These are phyloP conservation scores for Fusarium staphyleae DNA, from an alignment of 2,329 filamentous ascomycete genomes.

Conservation along the genomic window DNA sequence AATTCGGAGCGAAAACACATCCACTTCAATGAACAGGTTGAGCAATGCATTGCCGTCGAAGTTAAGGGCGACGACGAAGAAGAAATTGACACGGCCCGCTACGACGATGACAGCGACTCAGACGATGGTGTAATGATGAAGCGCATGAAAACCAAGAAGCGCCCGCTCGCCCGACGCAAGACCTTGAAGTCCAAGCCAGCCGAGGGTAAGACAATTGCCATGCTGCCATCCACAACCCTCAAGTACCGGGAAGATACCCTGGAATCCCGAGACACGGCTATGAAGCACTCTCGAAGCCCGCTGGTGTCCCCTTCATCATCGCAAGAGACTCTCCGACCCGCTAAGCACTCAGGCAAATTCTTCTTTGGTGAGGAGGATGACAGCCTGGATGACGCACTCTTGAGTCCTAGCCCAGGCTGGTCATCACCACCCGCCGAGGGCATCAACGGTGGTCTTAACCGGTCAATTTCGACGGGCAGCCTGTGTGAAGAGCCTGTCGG, in stretches of 20 bases:
- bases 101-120: constrained; percentile 69
- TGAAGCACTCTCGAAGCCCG: constrained; percentile 66
- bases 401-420: constrained; percentile 45
- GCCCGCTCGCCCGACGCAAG: constrained; percentile 54
- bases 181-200: constrained; percentile 52
- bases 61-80: constrained; percentile 80
- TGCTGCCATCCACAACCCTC: constrained; percentile 83
- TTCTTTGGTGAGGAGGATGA: constrained; percentile 67
- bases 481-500: constrained; percentile 62
- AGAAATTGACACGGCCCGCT: constrained; percentile 63
- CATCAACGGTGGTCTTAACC: constrained; percentile 48
- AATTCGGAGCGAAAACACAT: constrained; percentile 81
- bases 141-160: constrained; percentile 63
- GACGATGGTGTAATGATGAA: constrained; percentile 89
- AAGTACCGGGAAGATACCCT: constrained; percentile 84
- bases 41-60: constrained; percentile 94
- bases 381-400: constrained; percentile 51
- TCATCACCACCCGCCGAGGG: constrained; percentile 40
- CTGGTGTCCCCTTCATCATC: constrained; percentile 76
- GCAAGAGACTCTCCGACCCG: constrained; percentile 80
- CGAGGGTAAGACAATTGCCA: constrained; percentile 87
- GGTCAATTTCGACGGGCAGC: constrained; percentile 57
- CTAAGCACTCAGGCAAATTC: constrained; percentile 70
- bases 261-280: constrained; percentile 67
- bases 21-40: constrained; percentile 94